Evolutionary conservation across 768 basidiomycete species (phyloP), one percentile per base, ranked within the genome.

Genomic region (Collybia sp.): DNA sequence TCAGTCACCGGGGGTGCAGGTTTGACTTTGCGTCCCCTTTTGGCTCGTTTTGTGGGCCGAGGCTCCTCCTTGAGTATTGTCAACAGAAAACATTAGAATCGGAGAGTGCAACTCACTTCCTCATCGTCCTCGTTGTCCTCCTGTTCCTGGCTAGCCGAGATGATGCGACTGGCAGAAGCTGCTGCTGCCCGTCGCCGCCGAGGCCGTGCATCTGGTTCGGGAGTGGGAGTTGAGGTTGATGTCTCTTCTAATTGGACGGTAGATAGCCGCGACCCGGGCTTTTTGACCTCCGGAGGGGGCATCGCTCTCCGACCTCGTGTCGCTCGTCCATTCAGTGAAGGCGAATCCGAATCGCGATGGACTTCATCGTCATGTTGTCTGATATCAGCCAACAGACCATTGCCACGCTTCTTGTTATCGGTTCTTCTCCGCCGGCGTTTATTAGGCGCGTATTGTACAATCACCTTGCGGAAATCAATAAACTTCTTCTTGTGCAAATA

Each of bases 401-500:
- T 88, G 40, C 88, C 86, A 66, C 87, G 89, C 68, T 83, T 83
- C 68, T 85, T 89, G 8, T 25, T 25, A 43, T 77, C 81, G 44
- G 71, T 71, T 32, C 76, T 74, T 25, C 79, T 68, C 43, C 84
- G 73, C 54, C 75, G 78, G 36, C 85, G 76, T 57, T 84, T 85
- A 48, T 77, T 81, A 1, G 81, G 77, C 12, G 79, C 83, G 51
- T 79, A 77, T 54, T 77, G 78, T 40, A 80, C 68, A 17, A 91
- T 73, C 12, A 87, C 80, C 53, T 83, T 80, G 46, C 88, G 80
- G 66, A 93, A 94, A 65, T 93, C 86, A 58, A 93, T 89, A 32
- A 76, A 65, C 55, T 76, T 77, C 68, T 93, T 92, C 76, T 97
- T 98, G 69, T 93, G 89, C 42, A 95, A 71, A 63, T 98, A 98